Percentiles rank a stretch among this genome's conserved stretches.
Conservation (phyloP, 371 early-diverging fungal species). For the Smittium culicis region DNA sequence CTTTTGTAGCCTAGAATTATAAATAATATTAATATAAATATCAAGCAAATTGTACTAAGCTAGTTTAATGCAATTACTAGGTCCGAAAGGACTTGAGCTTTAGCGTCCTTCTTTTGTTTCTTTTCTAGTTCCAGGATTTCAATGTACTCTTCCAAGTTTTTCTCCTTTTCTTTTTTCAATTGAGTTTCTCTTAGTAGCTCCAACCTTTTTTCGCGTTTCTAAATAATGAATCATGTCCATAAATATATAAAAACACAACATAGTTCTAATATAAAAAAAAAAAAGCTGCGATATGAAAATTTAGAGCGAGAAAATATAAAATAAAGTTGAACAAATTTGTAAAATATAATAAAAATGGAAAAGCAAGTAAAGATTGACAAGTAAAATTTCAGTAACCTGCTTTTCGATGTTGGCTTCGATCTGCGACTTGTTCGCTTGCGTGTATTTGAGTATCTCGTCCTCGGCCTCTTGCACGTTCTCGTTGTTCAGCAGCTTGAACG, state of each 20-base stretch:
- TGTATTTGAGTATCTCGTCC: constrained; percentile 59
- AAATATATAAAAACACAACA: constrained; percentile 7
- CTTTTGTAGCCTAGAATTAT: constrained; percentile 20
- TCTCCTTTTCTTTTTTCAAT: constrained; percentile 24
- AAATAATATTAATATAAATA: not conserved
- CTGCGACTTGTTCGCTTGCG: constrained; percentile 60
- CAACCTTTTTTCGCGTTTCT: constrained; percentile 40
- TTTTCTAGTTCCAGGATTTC: constrained; percentile 32
- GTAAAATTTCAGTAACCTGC: constrained; percentile 5
- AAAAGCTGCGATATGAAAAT: not conserved
- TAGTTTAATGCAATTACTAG: not conserved
- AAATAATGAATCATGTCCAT: constrained; percentile 17
- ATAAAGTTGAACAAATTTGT: not conserved
- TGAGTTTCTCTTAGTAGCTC: constrained; percentile 20
- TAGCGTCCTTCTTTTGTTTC: constrained; percentile 30
- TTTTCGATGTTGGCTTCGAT: constrained; percentile 47
- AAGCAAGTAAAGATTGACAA: constrained; percentile 6
- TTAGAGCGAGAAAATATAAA: not conserved
- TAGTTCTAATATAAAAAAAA: not conserved
- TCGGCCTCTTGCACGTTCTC: constrained; percentile 72
- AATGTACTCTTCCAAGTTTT: constrained; percentile 28
- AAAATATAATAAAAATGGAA: not conserved
- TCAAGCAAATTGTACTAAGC: not conserved
- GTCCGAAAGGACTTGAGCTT: constrained; percentile 2
- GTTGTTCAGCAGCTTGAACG: constrained; percentile 74